Percentiles rank a stretch among this genome's conserved stretches.
Conservation (phyloP, 108 stramenopile species). For the Discostella stelligeroides region DNA sequence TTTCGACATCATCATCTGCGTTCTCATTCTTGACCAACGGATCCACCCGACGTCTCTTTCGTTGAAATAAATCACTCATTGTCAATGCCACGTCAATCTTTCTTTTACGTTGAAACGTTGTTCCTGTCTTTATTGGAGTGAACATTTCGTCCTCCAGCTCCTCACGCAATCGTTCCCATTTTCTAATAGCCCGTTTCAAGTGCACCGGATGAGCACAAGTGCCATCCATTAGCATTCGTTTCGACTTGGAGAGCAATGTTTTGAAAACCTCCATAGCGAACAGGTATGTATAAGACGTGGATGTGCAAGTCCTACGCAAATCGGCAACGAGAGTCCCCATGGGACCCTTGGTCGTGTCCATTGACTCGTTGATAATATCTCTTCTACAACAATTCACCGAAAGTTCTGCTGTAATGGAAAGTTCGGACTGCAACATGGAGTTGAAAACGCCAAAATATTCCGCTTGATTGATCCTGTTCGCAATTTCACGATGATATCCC, state of each 20-base stretch:
- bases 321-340: conserved; percentile 59
- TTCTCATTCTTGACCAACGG: conserved; percentile 25
- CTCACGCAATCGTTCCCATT: conserved; percentile 80
- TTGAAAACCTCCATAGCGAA: conserved; percentile 69
- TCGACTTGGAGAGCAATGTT: conserved; percentile 16
- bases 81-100: conserved; percentile 78
- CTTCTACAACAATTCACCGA: conserved; percentile 55
- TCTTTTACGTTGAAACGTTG: conserved; percentile 74
- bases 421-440: conserved; percentile 77
- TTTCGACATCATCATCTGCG: not conserved
- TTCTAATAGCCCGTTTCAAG: conserved; percentile 52
- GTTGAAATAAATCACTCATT: conserved; percentile 75
- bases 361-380: conserved; percentile 20
- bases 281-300: conserved; percentile 81
- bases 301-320: conserved; percentile 75
- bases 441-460: conserved; percentile 87
- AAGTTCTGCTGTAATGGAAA: conserved; percentile 60
- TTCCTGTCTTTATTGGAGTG: conserved; percentile 50
- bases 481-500: conserved; percentile 87
- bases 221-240: conserved; percentile 9
- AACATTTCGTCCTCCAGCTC: conserved; percentile 77
- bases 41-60: conserved; percentile 60
- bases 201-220: not conserved
- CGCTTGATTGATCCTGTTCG: conserved; percentile 81
- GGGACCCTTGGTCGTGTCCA: conserved; percentile 46